Conservation (phyloP, 2,329 filamentous ascomycete genomes). For the Fusarium sp. region DNA sequence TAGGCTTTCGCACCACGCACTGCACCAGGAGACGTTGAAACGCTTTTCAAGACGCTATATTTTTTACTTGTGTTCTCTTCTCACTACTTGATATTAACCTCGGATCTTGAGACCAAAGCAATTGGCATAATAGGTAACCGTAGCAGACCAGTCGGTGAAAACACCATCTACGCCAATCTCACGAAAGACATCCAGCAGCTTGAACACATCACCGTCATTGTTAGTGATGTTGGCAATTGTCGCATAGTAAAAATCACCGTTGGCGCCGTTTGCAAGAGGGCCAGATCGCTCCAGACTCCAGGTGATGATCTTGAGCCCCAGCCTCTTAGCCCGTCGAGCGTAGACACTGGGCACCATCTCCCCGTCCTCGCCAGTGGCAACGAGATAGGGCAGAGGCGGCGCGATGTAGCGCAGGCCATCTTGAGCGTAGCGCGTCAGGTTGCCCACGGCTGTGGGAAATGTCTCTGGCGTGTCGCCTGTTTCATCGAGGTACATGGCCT, state of each 20-base stretch:
- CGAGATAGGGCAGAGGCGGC: conserved; percentile 70
- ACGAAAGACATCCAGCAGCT: conserved; percentile 70
- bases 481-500: conserved; percentile 72
- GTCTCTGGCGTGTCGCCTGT: conserved; percentile 63
- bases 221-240: conserved; percentile 63
- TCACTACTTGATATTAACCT: not conserved
- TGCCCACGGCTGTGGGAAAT: conserved; percentile 63
- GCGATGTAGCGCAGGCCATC: conserved; percentile 70
- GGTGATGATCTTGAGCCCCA: conserved; percentile 70
- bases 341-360: conserved; percentile 71
- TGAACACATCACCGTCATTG: conserved; percentile 73
- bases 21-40: not conserved
- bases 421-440: conserved; percentile 63
- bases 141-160: conserved; percentile 76
- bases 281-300: conserved; percentile 76
- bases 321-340: conserved; percentile 65
- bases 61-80: not conserved
- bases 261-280: conserved; percentile 61
- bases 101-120: conserved; percentile 61
- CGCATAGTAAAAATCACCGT: conserved; percentile 64
- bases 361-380: conserved; percentile 57
- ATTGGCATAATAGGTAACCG: conserved; percentile 76
- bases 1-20: not conserved
- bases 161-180: conserved; percentile 69
- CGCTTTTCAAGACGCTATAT: not conserved